Evolutionary conservation across 768 basidiomycete genomes (phyloP), one percentile per base, ranked within the genome.

Genomic region (Pisolithus orientalis): DNA sequence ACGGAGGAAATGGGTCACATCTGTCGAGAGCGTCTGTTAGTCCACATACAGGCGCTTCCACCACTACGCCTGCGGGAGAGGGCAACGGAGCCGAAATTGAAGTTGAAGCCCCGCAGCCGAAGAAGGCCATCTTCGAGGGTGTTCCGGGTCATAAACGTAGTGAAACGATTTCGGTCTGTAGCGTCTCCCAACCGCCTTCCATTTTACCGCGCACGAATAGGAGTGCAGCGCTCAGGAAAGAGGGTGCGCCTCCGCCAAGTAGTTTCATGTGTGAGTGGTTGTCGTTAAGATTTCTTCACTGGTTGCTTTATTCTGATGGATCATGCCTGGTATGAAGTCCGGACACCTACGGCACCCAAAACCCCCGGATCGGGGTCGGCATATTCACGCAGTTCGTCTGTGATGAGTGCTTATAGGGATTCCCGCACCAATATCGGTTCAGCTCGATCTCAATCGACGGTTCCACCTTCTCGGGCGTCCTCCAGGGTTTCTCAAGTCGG

Each of bases 141-240:
- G 84, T 92, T 3, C 90, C 90, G 5, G 90, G 90, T 0, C 90
- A 93, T 61, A 92, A 92, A 68, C 75, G 90, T 50, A 72, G 85
- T 27, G 87, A 89, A 62, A 80, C 79, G 13, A 83, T 93, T 55
- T 66, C 80, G 6, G 90, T 93, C 8, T 77, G 84, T 16, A 80
- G 77, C 55, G 73, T 71, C 9, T 64, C 62, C 52, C 52, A 51
- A 47, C 57, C 72, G 9, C 79, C 79, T 8, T 62, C 64, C 1
- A 70, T 78, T n/a, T 54, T 62, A 5, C 79, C 80, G 6, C 65
- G 75, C 16, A 61, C 67, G 32, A 80, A 79, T 56, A 68, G 57
- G 57, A 75, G 74, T 47, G 75, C 78, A 21, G 62, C 66, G 10
- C 57, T 80, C 54, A 65, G 75, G 46, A 77, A 75, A 64, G 75